A percentile compares a stretch with the other conserved stretches of the same genome.
phyloP scores from a whole-genome alignment of 805 yeast genomes.

The Blastobotrys americana region DNA sequence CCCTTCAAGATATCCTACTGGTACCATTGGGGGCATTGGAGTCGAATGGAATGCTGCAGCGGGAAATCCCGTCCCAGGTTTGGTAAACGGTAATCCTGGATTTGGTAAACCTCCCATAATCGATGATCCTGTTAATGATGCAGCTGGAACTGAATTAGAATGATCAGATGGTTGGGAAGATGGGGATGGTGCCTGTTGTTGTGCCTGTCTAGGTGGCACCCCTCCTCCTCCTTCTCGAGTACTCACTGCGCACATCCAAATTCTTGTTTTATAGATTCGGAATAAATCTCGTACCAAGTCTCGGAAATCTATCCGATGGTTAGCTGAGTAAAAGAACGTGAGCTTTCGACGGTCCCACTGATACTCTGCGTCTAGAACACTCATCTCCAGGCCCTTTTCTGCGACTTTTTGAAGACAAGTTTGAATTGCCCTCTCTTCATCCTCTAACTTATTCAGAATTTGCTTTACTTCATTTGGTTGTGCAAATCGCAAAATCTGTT shows the following conservation, averaged over 20 bases:
- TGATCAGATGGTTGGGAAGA: background rate
- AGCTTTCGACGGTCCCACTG: constrained; percentile 80
- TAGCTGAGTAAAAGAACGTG: constrained; percentile 63
- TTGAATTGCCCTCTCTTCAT: constrained; percentile 61
- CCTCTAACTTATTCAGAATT: constrained; percentile 50
- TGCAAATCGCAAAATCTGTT: constrained; percentile 59
- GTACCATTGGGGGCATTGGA: background rate
- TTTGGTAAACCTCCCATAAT: background rate
- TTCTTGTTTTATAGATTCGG: constrained; percentile 68
- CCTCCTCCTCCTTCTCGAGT: background rate
- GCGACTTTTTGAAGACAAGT: constrained; percentile 54
- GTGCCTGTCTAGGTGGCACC: background rate
- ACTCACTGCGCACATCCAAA: constrained; percentile 77
- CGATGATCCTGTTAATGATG: background rate
- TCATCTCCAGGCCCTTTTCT: constrained; percentile 46
- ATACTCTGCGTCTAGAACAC: constrained; percentile 69
- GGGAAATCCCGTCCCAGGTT: background rate
- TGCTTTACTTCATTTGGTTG: constrained; percentile 53
- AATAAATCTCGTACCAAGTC: constrained; percentile 70
- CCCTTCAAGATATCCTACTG: background rate
- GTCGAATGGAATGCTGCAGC: background rate
- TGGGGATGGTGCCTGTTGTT: background rate
- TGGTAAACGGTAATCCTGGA: background rate
- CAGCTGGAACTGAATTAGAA: background rate
- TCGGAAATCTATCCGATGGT: constrained; percentile 66